Evolutionary conservation across 2,329 filamentous ascomycete genomes (phyloP).

Genomic region (Aspergillaceae sp.): DNA sequence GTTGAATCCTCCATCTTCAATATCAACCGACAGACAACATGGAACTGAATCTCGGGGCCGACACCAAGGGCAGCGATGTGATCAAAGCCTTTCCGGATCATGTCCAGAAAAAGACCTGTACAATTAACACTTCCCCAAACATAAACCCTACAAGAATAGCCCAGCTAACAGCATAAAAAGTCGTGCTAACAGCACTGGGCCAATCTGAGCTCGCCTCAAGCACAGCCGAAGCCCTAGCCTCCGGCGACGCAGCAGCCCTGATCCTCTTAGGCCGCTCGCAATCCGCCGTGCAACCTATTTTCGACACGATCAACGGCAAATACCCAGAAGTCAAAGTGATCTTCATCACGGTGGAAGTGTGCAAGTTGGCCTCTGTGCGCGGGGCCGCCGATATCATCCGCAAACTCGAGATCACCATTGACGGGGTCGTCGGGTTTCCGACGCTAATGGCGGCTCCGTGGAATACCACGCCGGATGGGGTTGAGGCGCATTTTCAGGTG

Average conservation of each 20-base stretch:
- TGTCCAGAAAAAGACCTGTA: slow-evolving; percentile 25
- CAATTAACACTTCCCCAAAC: neutral
- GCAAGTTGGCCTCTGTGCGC: slow-evolving; percentile 9
- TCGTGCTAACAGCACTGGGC: slow-evolving; percentile 20
- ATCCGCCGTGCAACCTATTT: slow-evolving; percentile 16
- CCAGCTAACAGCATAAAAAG: slow-evolving; percentile 6
- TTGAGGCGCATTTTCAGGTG: slow-evolving; percentile 18
- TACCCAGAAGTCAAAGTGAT: slow-evolving; percentile 13
- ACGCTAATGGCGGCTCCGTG: slow-evolving; percentile 12
- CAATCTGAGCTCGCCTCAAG: slow-evolving; percentile 16
- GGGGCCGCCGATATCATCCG: slow-evolving; percentile 11
- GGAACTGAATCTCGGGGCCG: neutral
- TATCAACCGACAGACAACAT: neutral
- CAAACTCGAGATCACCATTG: slow-evolving; percentile 10
- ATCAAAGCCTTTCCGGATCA: slow-evolving; percentile 18
- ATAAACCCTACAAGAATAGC: neutral
- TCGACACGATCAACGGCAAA: slow-evolving; percentile 15
- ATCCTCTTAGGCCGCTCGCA: slow-evolving; percentile 21
- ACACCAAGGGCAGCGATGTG: slow-evolving; percentile 24
- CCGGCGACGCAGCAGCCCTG: slow-evolving; percentile 17
- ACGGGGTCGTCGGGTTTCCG: slow-evolving; percentile 16
- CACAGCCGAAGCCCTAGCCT: slow-evolving; percentile 20
- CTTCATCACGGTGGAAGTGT: slow-evolving; percentile 11
- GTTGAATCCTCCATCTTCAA: neutral
- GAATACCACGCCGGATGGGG: slow-evolving; percentile 13